A percentile compares a stretch with the other conserved stretches of the same genome.
Conservation (phyloP, 2,329 filamentous ascomycete species). For the Aspergillus amoenus region DNA sequence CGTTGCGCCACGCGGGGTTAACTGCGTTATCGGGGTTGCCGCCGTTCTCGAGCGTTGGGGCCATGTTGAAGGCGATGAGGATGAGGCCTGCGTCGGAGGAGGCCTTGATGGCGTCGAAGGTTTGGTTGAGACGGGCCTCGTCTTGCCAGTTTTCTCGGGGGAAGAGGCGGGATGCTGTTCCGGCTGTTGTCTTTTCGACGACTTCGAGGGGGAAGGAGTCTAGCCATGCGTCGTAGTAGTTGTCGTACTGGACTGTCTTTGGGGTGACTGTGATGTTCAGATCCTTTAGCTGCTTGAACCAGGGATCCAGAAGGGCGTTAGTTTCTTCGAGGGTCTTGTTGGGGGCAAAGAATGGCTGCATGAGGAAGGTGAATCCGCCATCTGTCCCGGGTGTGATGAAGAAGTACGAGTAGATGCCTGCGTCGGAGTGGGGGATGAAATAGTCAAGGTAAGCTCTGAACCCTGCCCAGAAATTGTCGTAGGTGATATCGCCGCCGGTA, state of each 20-base stretch:
- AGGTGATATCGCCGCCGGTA: constrained; percentile 21
- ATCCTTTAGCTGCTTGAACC: constrained; percentile 24
- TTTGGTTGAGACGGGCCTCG: constrained; percentile 25
- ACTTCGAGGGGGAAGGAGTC: constrained; percentile 29
- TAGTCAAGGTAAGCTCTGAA: constrained; percentile 28
- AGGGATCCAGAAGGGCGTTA: constrained; percentile 27
- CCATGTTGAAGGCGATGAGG: constrained; percentile 6
- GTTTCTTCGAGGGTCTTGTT: constrained; percentile 29
- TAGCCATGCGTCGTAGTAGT: constrained; percentile 29
- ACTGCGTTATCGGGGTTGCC: constrained; percentile 30
- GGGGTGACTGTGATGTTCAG: constrained; percentile 27
- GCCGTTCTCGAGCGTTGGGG: not conserved
- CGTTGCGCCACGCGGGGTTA: constrained; percentile 43
- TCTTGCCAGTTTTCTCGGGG: constrained; percentile 35
- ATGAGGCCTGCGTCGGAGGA: constrained; percentile 1
- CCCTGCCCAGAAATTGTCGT: constrained; percentile 29
- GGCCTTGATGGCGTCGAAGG: constrained; percentile 24
- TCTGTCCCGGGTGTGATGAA: constrained; percentile 20
- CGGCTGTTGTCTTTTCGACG: constrained; percentile 21
- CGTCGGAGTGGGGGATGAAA: constrained; percentile 27
- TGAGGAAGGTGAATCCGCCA: constrained; percentile 30
- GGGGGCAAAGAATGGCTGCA: constrained; percentile 29
- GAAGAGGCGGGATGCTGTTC: constrained; percentile 35
- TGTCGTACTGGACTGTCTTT: constrained; percentile 27
- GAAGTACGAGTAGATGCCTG: constrained; percentile 35